Evolutionary conservation across 768 basidiomycete genomes (phyloP).

Genomic region (Xerocomellus intermedius): DNA sequence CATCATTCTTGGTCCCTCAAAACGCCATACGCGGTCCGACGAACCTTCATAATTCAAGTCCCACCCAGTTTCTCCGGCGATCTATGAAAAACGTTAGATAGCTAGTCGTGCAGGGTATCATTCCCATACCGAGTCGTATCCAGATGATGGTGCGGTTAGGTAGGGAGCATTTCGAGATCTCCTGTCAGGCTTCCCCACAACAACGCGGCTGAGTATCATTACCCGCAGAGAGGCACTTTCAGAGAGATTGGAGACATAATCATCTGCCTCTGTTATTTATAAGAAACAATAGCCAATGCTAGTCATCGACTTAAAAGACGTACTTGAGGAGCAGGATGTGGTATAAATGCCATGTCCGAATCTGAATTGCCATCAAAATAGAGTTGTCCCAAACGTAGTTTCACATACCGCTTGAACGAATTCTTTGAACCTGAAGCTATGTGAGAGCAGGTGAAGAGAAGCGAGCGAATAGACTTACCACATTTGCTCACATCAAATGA

Average conservation of each 20-base stretch:
- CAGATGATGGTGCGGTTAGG: conserved; percentile 50
- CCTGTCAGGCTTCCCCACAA: conserved; percentile 58
- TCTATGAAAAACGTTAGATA: conserved; percentile 33
- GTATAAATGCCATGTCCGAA: conserved; percentile 74
- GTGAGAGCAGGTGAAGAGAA: conserved; percentile 8
- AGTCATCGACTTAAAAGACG: conserved; percentile 14
- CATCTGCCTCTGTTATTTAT: conserved; percentile 56
- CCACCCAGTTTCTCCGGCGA: conserved; percentile 60
- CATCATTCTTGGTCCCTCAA: not conserved
- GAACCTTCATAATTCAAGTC: conserved; percentile 60
- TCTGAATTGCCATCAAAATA: conserved; percentile 30
- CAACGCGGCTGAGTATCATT: conserved; percentile 57
- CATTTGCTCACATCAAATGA: conserved; percentile 62
- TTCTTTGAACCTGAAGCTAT: conserved; percentile 47
- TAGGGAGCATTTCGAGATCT: conserved; percentile 48
- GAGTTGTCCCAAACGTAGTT: not conserved
- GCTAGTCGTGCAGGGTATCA: conserved; percentile 4
- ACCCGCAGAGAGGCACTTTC: conserved; percentile 45
- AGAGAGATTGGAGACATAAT: conserved; percentile 50
- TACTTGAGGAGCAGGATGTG: conserved; percentile 65
- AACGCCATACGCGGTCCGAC: not conserved
- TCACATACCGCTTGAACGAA: conserved; percentile 47
- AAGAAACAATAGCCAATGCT: not conserved
- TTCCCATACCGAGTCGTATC: conserved; percentile 55
- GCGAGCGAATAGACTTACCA: conserved; percentile 38